These are phyloP conservation scores for Porphyrellus sp. DNA, from an alignment of 1,284 basidiomycete species.

Conservation along the genomic window DNA sequence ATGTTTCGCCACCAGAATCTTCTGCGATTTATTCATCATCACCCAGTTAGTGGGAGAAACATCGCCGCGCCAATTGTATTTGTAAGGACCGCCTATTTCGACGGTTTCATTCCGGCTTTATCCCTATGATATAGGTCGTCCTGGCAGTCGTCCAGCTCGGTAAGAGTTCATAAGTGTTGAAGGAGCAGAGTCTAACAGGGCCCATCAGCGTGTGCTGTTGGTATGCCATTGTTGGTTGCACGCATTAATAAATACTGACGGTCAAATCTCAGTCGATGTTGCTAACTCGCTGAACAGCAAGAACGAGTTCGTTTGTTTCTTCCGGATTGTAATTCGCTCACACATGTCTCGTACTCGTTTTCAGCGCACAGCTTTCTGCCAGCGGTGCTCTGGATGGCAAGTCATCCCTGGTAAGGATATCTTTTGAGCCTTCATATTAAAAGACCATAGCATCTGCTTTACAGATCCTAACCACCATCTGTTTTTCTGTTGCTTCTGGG, in stretches of 20 bases:
- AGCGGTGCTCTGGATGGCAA: not conserved
- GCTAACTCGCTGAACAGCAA: not conserved
- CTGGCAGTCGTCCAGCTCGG: slow-evolving; percentile 1
- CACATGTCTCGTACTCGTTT: not conserved
- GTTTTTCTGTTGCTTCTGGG: not conserved
- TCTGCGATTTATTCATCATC: not conserved
- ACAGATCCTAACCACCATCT: not conserved
- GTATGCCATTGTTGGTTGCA: not conserved
- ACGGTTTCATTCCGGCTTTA: not conserved
- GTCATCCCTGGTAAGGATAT: not conserved
- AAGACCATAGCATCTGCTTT: not conserved
- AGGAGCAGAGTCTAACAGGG: not conserved
- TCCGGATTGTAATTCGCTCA: not conserved
- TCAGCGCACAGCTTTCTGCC: not conserved
- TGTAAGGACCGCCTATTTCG: not conserved
- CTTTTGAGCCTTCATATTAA: not conserved
- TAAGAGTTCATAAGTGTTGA: not conserved
- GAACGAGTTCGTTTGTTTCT: not conserved
- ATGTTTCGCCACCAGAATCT: not conserved
- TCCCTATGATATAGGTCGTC: not conserved
- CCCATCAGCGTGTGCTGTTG: not conserved
- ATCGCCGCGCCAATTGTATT: not conserved
- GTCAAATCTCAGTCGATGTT: not conserved
- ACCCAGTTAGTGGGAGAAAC: not conserved
- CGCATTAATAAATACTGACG: not conserved